These are phyloP conservation scores for Priceomyces castillae DNA, from an alignment of 805 yeast species.

Conservation along the genomic window DNA sequence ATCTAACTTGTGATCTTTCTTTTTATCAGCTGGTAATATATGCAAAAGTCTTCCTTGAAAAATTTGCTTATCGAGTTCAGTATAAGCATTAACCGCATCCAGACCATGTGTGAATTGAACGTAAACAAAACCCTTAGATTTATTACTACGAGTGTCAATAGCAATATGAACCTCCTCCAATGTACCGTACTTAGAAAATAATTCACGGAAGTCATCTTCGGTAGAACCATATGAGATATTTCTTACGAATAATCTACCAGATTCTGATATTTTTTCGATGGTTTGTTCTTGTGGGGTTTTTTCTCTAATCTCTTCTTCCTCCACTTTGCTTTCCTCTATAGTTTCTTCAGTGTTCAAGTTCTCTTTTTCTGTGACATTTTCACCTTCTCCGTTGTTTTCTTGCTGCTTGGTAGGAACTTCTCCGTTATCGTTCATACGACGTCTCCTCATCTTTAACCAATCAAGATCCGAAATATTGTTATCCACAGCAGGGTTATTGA, in stretches of 20 bases:
- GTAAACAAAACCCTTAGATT: constrained; percentile 91
- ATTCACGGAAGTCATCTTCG: constrained; percentile 68
- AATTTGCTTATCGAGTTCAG: constrained; percentile 75
- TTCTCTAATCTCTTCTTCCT: not conserved
- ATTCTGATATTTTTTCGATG: constrained; percentile 51
- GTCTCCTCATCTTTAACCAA: constrained; percentile 78
- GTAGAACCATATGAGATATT: constrained; percentile 77
- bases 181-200: constrained; percentile 67
- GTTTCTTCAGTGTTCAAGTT: not conserved
- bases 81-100: constrained; percentile 75
- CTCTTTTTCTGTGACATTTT: constrained; percentile 7
- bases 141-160: constrained; percentile 82
- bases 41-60: constrained; percentile 94
- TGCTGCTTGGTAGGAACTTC: constrained; percentile 13
- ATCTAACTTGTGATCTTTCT: constrained; percentile 78
- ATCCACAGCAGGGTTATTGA: constrained; percentile 39
- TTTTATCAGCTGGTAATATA: constrained; percentile 79
- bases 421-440: constrained; percentile 53
- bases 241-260: constrained; percentile 85
- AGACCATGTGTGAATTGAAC: constrained; percentile 64
- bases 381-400: constrained; percentile 13
- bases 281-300: constrained; percentile 16
- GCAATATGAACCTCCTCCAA: constrained; percentile 92
- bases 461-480: constrained; percentile 70
- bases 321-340: constrained; percentile 8